Percentiles rank a stretch among this genome's conserved stretches.
These are phyloP conservation scores for Trichocladium uniseriatum DNA, from an alignment of 495 filamentous ascomycete species.

Conservation along the genomic window DNA sequence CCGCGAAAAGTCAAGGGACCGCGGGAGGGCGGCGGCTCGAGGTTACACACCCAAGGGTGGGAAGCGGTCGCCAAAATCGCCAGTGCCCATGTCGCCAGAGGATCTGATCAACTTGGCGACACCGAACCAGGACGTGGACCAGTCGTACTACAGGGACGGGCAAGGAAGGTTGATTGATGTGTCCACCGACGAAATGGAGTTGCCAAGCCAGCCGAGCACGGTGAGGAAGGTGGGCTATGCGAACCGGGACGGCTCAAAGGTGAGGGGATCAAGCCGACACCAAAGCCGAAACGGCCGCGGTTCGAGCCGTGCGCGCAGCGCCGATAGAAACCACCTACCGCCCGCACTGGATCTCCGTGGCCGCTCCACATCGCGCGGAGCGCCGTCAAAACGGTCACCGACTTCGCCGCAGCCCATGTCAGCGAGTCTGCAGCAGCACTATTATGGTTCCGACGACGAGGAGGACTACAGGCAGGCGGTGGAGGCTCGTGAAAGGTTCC, in stretches of 20 bases:
- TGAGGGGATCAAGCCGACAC: conserved; percentile 33
- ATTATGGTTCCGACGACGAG: conserved; percentile 44
- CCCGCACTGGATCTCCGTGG: conserved; percentile 46
- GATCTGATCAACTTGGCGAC: conserved; percentile 55
- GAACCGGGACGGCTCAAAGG: conserved; percentile 27
- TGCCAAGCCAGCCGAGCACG: conserved; percentile 35
- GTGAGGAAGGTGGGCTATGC: conserved; percentile 31
- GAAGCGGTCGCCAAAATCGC: conserved; percentile 82
- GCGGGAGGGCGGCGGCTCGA: conserved; percentile 53
- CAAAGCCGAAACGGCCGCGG: conserved; percentile 33
- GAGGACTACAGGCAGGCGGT: conserved; percentile 52
- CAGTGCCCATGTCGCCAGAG: conserved; percentile 85
- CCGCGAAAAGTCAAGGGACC: conserved; percentile 57
- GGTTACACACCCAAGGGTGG: conserved; percentile 63
- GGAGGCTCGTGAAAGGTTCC: conserved; percentile 52
- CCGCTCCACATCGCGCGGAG: conserved; percentile 43
- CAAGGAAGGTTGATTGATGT: conserved; percentile 15
- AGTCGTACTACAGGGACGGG: background rate
- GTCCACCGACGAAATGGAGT: conserved; percentile 19
- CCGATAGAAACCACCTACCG: conserved; percentile 31
- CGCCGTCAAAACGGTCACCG: conserved; percentile 58
- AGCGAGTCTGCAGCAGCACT: conserved; percentile 30
- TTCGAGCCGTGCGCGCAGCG: conserved; percentile 31
- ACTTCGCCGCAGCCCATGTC: conserved; percentile 71
- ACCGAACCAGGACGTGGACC: conserved; percentile 23